These are phyloP conservation scores for Stygiomarasmius scandens DNA, from an alignment of 1,284 basidiomycete species.

Conservation along the genomic window DNA sequence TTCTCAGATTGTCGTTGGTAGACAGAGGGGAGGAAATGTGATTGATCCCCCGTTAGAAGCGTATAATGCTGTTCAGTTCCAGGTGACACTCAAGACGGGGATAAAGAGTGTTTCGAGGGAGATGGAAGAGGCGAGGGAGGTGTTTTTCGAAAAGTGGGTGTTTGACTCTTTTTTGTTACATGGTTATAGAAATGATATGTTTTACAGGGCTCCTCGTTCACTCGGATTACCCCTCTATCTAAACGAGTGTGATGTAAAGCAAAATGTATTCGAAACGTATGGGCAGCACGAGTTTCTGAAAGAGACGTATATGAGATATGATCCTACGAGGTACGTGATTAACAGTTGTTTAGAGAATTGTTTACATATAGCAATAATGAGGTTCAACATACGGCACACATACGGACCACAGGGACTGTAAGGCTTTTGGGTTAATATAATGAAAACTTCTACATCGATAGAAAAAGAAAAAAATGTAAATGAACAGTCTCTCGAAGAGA, in stretches of 20 bases:
- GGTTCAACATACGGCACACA: slow-evolving; percentile 18
- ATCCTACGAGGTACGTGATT: slow-evolving; percentile 40
- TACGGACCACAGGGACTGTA: slow-evolving; percentile 1
- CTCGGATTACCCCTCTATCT: slow-evolving; percentile 40
- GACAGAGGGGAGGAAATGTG: slow-evolving; percentile 15
- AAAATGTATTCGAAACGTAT: slow-evolving; percentile 41
- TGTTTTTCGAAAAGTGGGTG: slow-evolving; percentile 1
- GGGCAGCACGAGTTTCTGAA: slow-evolving; percentile 34
- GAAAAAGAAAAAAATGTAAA: neutral
- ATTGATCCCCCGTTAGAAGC: slow-evolving; percentile 19
- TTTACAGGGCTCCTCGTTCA: slow-evolving; percentile 30
- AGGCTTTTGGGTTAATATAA: too few relatives aligned
- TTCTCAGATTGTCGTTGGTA: slow-evolving; percentile 29
- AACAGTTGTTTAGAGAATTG: neutral
- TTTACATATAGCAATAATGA: neutral
- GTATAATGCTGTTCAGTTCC: slow-evolving; percentile 15
- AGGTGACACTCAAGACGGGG: slow-evolving; percentile 3
- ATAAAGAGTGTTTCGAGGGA: neutral
- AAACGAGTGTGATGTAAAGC: slow-evolving; percentile 39
- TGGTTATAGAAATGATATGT: neutral
- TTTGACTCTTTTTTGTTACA: neutral
- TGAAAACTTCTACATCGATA: too few relatives aligned
- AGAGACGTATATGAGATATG: slow-evolving; percentile 40
- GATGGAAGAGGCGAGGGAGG: slow-evolving; percentile 2
- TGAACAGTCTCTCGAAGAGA: slow-evolving; percentile 8